These are phyloP conservation scores for Dactylonectria estremocensis DNA, from an alignment of 2,329 filamentous ascomycete species.

Conservation along the genomic window DNA sequence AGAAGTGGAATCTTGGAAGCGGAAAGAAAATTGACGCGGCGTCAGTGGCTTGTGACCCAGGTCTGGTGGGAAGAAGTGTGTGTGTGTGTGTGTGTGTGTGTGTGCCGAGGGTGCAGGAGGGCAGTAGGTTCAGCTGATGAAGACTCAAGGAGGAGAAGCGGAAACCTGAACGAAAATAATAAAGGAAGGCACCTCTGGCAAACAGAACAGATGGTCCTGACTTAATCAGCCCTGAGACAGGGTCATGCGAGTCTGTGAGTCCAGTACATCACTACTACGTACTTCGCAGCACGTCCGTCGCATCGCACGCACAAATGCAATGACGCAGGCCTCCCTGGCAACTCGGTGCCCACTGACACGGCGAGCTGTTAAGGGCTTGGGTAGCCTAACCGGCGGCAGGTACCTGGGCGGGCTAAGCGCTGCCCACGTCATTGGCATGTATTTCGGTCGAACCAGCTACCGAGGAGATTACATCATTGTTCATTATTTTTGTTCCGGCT, in stretches of 20 bases:
- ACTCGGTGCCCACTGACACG: slow-evolving; percentile 2
- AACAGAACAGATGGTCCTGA: slow-evolving; percentile 20
- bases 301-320: slow-evolving; percentile 9
- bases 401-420: slow-evolving; percentile 23
- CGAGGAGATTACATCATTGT: slow-evolving; percentile 42
- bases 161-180: slow-evolving; percentile 23
- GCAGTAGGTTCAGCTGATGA: slow-evolving; percentile 42
- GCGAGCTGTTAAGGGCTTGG: slow-evolving; percentile 22
- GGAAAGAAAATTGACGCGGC: slow-evolving; percentile 49
- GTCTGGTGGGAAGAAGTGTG: slow-evolving; percentile 10
- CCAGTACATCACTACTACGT: slow-evolving; percentile 1
- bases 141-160: slow-evolving; percentile 29
- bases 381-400: slow-evolving; percentile 35
- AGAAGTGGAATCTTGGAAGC: slow-evolving; percentile 45
- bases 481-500: background rate
- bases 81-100: background rate
- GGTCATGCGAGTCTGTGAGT: slow-evolving; percentile 26
- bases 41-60: slow-evolving; percentile 51
- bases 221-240: slow-evolving; percentile 33
- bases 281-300: background rate
- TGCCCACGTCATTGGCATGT: slow-evolving; percentile 36
- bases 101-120: background rate
- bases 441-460: slow-evolving; percentile 16
- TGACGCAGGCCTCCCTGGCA: slow-evolving; percentile 4
- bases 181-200: slow-evolving; percentile 11